Conservation (phyloP, 202 grass and related monocot genomes). For the Panicum virgatum region DNA sequence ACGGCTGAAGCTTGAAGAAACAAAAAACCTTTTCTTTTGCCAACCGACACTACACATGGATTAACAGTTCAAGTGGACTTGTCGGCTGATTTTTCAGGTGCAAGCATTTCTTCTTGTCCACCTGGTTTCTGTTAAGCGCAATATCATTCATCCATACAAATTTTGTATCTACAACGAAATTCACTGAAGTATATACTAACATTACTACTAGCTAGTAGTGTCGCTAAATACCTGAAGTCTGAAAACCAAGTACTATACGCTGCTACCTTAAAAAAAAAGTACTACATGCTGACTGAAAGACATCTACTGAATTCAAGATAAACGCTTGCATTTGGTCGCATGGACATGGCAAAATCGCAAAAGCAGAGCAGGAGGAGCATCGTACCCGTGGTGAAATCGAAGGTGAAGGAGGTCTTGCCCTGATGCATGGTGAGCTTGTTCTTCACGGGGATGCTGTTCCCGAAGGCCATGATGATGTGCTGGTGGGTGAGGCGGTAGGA, state of each 20-base stretch:
- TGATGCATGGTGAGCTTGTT: slow-evolving; percentile 67
- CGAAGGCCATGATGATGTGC: slow-evolving; percentile 78
- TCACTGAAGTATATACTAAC: not conserved
- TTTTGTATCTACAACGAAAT: not conserved
- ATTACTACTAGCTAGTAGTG: too few species aligned
- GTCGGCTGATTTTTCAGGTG: not conserved
- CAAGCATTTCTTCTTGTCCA: not conserved
- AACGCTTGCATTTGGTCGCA: not conserved
- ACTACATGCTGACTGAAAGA: not conserved
- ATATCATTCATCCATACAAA: not conserved
- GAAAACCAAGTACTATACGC: not conserved
- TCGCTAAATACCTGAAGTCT: not conserved
- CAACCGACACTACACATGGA: slow-evolving; percentile 26
- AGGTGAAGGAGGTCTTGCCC: slow-evolving; percentile 81
- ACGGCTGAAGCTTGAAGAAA: slow-evolving; percentile 38
- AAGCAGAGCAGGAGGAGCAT: not conserved
- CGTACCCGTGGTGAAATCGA: slow-evolving; percentile 88
- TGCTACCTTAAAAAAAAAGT: not conserved
- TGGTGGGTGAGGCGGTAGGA: slow-evolving; percentile 53
- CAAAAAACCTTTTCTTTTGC: slow-evolving; percentile 16
- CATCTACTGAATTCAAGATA: not conserved
- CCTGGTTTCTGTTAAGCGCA: not conserved
- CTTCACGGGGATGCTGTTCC: slow-evolving; percentile 53
- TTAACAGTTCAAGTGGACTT: slow-evolving; percentile 5
- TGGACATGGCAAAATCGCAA: not conserved